Percentiles rank a stretch among this genome's conserved stretches.
Evolutionary conservation across 768 basidiomycete genomes (phyloP).

Genomic region (Macrolepiota dolichaula): DNA sequence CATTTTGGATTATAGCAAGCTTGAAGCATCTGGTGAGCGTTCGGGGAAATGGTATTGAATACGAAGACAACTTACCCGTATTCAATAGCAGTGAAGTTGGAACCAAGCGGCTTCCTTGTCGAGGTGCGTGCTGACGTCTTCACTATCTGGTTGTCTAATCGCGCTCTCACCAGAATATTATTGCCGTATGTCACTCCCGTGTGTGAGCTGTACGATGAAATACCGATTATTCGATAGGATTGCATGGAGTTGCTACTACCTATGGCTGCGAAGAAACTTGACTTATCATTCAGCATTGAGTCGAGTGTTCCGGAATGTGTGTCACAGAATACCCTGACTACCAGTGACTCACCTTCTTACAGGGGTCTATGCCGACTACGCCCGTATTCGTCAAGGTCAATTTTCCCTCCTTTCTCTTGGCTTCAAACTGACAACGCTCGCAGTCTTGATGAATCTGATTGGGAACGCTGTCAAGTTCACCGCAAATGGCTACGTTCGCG

Average conservation of each 20-base stretch:
- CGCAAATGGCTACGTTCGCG: constrained; percentile 56
- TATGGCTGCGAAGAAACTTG: constrained; percentile 72
- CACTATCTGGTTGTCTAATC: background rate
- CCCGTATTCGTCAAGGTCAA: constrained; percentile 68
- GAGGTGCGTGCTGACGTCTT: constrained; percentile 37
- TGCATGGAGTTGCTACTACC: constrained; percentile 75
- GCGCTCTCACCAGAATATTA: constrained; percentile 42
- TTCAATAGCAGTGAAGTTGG: constrained; percentile 59
- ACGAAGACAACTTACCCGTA: background rate
- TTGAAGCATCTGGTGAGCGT: constrained; percentile 63
- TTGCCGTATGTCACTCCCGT: constrained; percentile 45
- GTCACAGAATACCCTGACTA: constrained; percentile 13
- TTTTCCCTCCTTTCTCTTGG: background rate
- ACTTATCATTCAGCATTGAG: constrained; percentile 70
- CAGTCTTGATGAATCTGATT: constrained; percentile 75
- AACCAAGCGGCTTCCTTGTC: constrained; percentile 61
- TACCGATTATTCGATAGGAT: constrained; percentile 39
- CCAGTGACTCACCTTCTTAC: background rate
- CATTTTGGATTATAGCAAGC: constrained; percentile 76
- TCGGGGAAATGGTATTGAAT: background rate
- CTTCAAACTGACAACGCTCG: background rate
- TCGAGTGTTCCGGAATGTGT: constrained; percentile 62
- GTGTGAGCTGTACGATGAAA: background rate
- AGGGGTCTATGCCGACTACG: constrained; percentile 75
- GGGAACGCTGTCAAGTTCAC: constrained; percentile 81